These are phyloP conservation scores for Fusarium sp. DNA, from an alignment of 2,329 filamentous ascomycete genomes.

Conservation along the genomic window DNA sequence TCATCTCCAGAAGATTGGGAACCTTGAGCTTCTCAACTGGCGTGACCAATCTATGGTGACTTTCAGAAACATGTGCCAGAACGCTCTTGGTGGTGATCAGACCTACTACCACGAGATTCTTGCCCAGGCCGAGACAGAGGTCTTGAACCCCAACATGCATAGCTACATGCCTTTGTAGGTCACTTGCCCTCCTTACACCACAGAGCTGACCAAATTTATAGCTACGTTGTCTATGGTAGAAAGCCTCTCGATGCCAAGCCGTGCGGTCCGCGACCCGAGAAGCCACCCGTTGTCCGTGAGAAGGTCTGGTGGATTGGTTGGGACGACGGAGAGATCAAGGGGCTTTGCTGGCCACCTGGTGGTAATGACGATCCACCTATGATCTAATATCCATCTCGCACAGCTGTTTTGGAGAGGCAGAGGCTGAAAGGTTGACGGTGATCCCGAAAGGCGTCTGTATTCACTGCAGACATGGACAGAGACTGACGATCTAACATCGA, in stretches of 20 bases:
- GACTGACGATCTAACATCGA: not conserved
- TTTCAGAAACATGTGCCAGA: conserved; percentile 39
- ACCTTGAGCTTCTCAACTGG: conserved; percentile 39
- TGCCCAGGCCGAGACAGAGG: conserved; percentile 34
- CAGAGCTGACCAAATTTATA: not conserved
- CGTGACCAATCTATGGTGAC: conserved; percentile 37
- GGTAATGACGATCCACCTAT: not conserved
- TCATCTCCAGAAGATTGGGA: conserved; percentile 46
- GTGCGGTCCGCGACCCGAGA: not conserved
- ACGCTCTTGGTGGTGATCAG: conserved; percentile 38
- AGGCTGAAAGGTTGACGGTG: not conserved
- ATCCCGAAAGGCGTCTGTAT: not conserved
- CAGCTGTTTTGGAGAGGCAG: not conserved
- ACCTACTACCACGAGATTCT: conserved; percentile 37
- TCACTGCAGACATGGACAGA: not conserved
- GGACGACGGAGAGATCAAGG: not conserved
- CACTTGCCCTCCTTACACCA: accelerated
- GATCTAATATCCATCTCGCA: not conserved
- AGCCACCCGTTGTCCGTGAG: not conserved
- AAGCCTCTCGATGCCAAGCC: not conserved
- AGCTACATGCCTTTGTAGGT: conserved; percentile 42
- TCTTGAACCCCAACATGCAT: conserved; percentile 38
- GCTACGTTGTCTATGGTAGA: conserved; percentile 30
- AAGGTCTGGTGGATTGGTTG: not conserved
- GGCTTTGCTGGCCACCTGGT: not conserved